Evolutionary conservation across 192 early-diverging fungal species (phyloP).

Genomic region (Coemansia guatemalensis): DNA sequence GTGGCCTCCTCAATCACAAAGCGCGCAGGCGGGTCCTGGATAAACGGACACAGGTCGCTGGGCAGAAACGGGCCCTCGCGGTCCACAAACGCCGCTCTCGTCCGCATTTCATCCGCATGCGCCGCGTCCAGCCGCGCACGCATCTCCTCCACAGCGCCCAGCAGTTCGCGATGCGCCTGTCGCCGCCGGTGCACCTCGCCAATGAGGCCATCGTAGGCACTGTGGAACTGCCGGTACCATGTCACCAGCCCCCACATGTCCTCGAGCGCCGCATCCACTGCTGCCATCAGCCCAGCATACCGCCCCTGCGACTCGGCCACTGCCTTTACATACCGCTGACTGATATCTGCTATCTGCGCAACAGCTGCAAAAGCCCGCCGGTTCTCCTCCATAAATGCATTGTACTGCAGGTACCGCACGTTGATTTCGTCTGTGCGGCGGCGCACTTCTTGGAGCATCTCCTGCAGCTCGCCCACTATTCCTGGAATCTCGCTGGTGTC

Average conservation of each 20-base stretch:
- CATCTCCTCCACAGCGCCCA: slow-evolving; percentile 43
- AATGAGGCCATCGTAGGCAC: slow-evolving; percentile 47
- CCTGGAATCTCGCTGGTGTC: slow-evolving; percentile 48
- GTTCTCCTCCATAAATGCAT: slow-evolving; percentile 41
- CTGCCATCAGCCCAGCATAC: slow-evolving; percentile 12
- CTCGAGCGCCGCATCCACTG: slow-evolving; percentile 28
- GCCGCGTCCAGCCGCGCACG: slow-evolving; percentile 34
- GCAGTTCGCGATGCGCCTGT: slow-evolving; percentile 32
- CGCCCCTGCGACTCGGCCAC: slow-evolving; percentile 20
- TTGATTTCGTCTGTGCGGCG: slow-evolving; percentile 44
- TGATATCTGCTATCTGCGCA: slow-evolving; percentile 13
- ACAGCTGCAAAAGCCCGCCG: slow-evolving; percentile 24
- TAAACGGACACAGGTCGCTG: slow-evolving; percentile 55
- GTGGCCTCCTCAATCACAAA: slow-evolving; percentile 43
- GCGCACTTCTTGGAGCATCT: slow-evolving; percentile 22
- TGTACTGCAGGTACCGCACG: slow-evolving; percentile 43
- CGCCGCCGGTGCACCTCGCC: slow-evolving; percentile 48
- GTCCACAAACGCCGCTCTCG: slow-evolving; percentile 42
- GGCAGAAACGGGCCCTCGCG: slow-evolving; percentile 41
- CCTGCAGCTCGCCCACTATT: slow-evolving; percentile 42
- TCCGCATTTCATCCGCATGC: slow-evolving; percentile 35
- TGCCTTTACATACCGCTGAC: slow-evolving; percentile 13
- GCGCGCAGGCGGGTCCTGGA: slow-evolving; percentile 50
- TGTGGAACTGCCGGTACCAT: slow-evolving; percentile 52
- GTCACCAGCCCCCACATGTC: slow-evolving; percentile 48